Conservation (phyloP, 768 basidiomycete species). For the Coprinellus aureogranulatus region DNA sequence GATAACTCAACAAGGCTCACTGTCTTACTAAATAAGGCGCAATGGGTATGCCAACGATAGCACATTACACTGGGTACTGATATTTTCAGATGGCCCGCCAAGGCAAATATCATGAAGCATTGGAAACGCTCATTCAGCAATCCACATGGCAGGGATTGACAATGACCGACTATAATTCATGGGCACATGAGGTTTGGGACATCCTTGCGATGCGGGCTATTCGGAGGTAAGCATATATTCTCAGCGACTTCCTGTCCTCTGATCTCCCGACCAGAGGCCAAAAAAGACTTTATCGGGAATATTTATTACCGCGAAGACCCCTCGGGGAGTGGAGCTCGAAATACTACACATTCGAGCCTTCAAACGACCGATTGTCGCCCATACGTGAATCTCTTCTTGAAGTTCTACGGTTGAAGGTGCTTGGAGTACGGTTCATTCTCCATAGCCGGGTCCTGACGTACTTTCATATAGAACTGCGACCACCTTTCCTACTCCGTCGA, state of each 20-base stretch:
- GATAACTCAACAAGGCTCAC: slow-evolving; percentile 63
- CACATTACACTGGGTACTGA: slow-evolving; percentile 12
- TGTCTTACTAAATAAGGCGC: slow-evolving; percentile 62
- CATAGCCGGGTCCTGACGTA: slow-evolving; percentile 26
- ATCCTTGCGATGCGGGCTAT: slow-evolving; percentile 65
- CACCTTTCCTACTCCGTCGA: slow-evolving; percentile 64
- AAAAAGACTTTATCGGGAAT: slow-evolving; percentile 60
- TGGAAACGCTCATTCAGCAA: slow-evolving; percentile 64
- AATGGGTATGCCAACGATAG: slow-evolving; percentile 38
- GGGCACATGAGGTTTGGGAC: slow-evolving; percentile 80
- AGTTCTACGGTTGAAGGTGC: slow-evolving; percentile 45
- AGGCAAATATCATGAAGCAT: slow-evolving; percentile 61
- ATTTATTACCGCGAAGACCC: slow-evolving; percentile 59
- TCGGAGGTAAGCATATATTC: slow-evolving; percentile 50
- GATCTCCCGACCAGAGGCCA: slow-evolving; percentile 48
- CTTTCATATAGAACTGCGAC: slow-evolving; percentile 57
- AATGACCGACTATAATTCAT: slow-evolving; percentile 62
- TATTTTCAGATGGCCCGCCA: slow-evolving; percentile 58
- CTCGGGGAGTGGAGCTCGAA: slow-evolving; percentile 51
- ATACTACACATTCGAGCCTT: slow-evolving; percentile 52
- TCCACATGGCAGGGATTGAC: slow-evolving; percentile 67
- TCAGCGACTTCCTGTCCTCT: neutral
- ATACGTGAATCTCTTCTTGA: slow-evolving; percentile 46
- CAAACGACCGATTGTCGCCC: slow-evolving; percentile 37
- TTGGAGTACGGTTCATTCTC: neutral